Base-by-base conservation (phyloP, 2,329 filamentous ascomycete species). In the Fusarium zealandicum region DNA sequence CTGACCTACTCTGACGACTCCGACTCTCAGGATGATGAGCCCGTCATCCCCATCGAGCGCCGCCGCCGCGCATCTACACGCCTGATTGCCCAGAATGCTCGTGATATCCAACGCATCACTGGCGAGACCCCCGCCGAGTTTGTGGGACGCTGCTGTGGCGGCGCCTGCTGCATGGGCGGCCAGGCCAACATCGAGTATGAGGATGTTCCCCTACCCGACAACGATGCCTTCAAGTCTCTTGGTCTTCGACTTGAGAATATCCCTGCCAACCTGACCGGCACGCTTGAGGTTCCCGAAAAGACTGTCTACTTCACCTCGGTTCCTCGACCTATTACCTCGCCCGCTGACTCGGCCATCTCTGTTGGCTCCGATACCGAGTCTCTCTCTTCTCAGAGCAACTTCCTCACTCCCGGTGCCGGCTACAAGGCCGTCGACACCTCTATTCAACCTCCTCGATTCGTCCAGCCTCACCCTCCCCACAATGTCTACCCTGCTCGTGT, bases 381-480 rank as follows among this genome's bases (percentile, higher is more conserved):
- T 16, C 48, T 60, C 4, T 37, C 58, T 14, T 25, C 58, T 17
- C 59, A 57, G 38, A 52, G 50, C 48, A 51, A 60, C 8, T 50
- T 64, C 28, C 48, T 67, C 16, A 61, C 66, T 47, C 69, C 69
- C 27, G 69, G 74, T 8, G 64, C 64, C 28, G 68, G 79, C 11
- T 75, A 79, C 36, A 64, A 70, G 40, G 69, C 76, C 32, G 71
- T 85, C 51, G 80, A 88, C 65, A 87, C 85, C 3, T 71, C 76
- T 9, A 80, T 86, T 54, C 89, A 93, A 70, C 93, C 95, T 14
- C 95, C 95, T 6, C 82, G 81, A 54, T 99, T 93, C 69, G 93
- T 99, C 47, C 92, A 96, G 72, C 95, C 95, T 20, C 95, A 99
- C 72, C 92, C 92, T 51, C 95, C 95, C 0, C 95, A 96, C 75